These are phyloP conservation scores for Wickerhamiella siamensis DNA, from an alignment of 805 yeast species.

Conservation along the genomic window DNA sequence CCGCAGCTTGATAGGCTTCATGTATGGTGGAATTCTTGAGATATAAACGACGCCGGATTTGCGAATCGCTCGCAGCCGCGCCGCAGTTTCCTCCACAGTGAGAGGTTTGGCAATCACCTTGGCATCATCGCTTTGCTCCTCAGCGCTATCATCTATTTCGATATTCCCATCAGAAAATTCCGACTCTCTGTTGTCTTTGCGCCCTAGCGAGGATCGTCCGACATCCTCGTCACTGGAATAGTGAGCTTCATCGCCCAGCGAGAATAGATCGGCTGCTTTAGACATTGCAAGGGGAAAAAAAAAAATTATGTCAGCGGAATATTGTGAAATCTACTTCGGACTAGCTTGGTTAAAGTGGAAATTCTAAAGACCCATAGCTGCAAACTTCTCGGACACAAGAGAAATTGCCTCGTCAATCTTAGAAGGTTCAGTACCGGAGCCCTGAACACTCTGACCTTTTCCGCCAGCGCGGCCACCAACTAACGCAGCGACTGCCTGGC, in stretches of 20 bases:
- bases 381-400: conserved; percentile 46
- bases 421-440: conserved; percentile 76
- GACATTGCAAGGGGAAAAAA: background rate
- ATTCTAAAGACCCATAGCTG: conserved; percentile 4
- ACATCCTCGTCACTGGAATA: background rate
- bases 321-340: background rate
- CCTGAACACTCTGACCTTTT: conserved; percentile 90
- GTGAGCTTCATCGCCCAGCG: background rate
- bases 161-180: conserved; percentile 20
- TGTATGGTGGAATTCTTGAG: conserved; percentile 86
- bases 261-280: background rate
- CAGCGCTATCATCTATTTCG: conserved; percentile 16
- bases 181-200: background rate
- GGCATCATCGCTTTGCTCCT: conserved; percentile 7
- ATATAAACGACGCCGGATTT: conserved; percentile 88
- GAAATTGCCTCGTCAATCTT: conserved; percentile 62
- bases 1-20: conserved; percentile 86
- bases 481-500: conserved; percentile 48
- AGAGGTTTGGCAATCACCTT: conserved; percentile 15
- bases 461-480: conserved; percentile 99
- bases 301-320: background rate
- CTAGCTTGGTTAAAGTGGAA: background rate
- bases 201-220: background rate
- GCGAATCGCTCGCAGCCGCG: conserved; percentile 34
- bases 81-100: conserved; percentile 24